These are phyloP conservation scores for Odonthalia washingtoniensis DNA, from an alignment of 31 red algal genomes.

Conservation along the genomic window DNA sequence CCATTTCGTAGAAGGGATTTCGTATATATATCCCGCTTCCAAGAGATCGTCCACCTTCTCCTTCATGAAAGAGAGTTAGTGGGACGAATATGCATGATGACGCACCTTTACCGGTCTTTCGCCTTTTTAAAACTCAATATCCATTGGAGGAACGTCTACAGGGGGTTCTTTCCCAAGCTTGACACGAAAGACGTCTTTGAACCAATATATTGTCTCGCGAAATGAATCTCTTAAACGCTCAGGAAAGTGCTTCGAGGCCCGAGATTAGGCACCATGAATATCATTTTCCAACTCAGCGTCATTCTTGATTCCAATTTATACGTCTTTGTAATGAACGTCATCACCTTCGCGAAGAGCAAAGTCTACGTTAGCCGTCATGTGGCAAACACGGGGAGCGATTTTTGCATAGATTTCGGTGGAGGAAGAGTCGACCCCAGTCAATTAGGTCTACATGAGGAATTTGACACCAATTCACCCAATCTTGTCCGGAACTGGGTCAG, in stretches of 20 bases:
- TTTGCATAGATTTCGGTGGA: neutral
- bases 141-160: neutral
- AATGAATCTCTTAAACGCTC: too few relatives aligned
- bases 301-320: neutral
- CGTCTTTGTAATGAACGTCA: slow-evolving; percentile 5
- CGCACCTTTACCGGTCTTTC: neutral
- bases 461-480: too few relatives aligned
- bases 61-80: neutral
- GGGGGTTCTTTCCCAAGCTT: neutral
- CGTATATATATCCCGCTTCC: too few relatives aligned
- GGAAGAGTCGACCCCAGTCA: too few relatives aligned
- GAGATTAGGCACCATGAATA: neutral
- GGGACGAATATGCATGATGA: neutral
- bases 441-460: too few relatives aligned
- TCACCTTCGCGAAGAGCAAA: neutral
- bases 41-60: too few relatives aligned
- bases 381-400: too few relatives aligned
- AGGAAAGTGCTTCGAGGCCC: too few relatives aligned
- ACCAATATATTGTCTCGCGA: neutral
- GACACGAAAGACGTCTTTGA: neutral
- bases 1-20: too few relatives aligned
- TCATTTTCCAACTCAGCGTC: neutral
- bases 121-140: too few relatives aligned
- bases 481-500: neutral
- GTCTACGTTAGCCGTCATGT: too few relatives aligned